A percentile compares a stretch with the other conserved stretches of the same genome.
Conservation (phyloP, 208 protist species). For the Crithidia acanthocephali region DNA sequence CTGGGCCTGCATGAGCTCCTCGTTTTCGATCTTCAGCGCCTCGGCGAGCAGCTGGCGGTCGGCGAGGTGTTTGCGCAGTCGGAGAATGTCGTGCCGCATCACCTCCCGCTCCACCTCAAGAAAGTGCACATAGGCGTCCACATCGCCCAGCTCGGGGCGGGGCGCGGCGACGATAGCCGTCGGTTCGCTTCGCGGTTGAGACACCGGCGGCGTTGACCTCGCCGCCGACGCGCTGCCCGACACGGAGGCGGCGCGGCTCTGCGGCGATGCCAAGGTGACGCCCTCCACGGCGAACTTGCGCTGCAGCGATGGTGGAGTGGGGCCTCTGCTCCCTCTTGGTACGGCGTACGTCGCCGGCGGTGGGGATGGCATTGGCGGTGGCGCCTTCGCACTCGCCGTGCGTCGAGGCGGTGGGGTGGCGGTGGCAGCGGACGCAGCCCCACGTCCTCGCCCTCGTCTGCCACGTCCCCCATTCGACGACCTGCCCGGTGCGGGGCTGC, state of each 20-base stretch:
- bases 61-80: slow-evolving; percentile 19
- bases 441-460: neutral
- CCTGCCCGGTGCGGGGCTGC: neutral
- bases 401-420: neutral
- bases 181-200: neutral
- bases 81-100: slow-evolving; percentile 16
- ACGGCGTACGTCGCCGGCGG: neutral
- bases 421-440: neutral
- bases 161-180: neutral
- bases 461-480: neutral
- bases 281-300: neutral
- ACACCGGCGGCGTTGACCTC: neutral
- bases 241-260: neutral
- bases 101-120: slow-evolving; percentile 7
- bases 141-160: neutral
- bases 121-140: slow-evolving; percentile 1
- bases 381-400: neutral
- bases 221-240: too few relatives aligned
- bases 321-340: neutral
- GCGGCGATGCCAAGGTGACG: neutral
- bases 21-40: slow-evolving; percentile 17
- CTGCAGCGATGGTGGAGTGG: neutral
- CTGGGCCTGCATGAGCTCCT: slow-evolving; percentile 3
- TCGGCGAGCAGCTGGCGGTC: slow-evolving; percentile 20
- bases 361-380: neutral